phyloP scores from a whole-genome alignment of 75 land plant species.

The Larix kaempferi region DNA sequence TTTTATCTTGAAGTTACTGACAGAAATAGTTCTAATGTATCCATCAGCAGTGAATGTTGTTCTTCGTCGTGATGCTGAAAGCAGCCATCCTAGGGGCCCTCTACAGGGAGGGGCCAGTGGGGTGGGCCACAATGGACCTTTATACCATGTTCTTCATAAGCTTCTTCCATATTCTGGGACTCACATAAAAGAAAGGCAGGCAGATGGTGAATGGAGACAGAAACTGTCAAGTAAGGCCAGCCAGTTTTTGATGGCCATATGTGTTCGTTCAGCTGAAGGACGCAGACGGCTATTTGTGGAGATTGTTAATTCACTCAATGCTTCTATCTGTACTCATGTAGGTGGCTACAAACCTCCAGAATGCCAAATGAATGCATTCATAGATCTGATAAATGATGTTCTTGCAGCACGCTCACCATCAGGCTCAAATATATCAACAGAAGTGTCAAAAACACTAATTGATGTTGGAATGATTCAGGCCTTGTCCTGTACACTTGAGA shows the following conservation, averaged over 20 bases:
- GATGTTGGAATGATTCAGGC: slow-evolving; percentile 86
- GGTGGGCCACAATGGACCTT: slow-evolving; percentile 58
- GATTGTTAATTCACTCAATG: slow-evolving; percentile 52
- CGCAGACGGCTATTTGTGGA: slow-evolving; percentile 76
- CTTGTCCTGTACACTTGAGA: slow-evolving; percentile 63
- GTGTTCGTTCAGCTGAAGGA: slow-evolving; percentile 91
- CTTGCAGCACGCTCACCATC: slow-evolving; percentile 85
- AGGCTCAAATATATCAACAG: slow-evolving; percentile 80
- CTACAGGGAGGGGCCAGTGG: slow-evolving; percentile 30
- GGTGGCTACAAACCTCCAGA: slow-evolving; percentile 52
- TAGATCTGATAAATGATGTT: slow-evolving; percentile 87
- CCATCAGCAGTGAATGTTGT: slow-evolving; percentile 76
- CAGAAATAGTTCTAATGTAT: slow-evolving; percentile 87
- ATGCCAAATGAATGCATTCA: slow-evolving; percentile 55
- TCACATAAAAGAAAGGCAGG: slow-evolving; percentile 51
- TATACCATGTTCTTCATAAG: slow-evolving; percentile 82
- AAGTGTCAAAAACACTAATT: slow-evolving; percentile 90
- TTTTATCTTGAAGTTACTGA: slow-evolving; percentile 80
- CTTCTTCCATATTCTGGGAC: slow-evolving; percentile 62
- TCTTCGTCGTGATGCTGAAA: slow-evolving; percentile 89
- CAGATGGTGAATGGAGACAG: slow-evolving; percentile 86
- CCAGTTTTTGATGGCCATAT: slow-evolving; percentile 88
- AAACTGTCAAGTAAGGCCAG: slow-evolving; percentile 75
- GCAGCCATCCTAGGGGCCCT: slow-evolving; percentile 44
- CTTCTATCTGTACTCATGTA: slow-evolving; percentile 32